Percentiles rank a stretch among this genome's conserved stretches.
Evolutionary conservation across 2,329 filamentous ascomycete genomes (phyloP).

Genomic region (Monosporascus sp.): DNA sequence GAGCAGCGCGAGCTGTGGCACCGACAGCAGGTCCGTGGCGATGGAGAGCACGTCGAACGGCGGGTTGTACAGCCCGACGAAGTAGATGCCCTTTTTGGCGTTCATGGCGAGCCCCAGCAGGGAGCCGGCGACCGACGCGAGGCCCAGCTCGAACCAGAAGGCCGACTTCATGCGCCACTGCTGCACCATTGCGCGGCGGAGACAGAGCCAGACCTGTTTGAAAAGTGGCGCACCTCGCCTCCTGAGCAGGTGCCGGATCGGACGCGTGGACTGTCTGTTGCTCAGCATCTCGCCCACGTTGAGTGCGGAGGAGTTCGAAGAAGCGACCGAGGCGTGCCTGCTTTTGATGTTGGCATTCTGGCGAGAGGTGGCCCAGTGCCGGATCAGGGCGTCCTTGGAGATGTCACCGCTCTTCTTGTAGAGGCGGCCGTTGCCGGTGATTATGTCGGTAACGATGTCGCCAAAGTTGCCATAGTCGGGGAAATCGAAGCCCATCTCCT

Average conservation of each 20-base stretch:
- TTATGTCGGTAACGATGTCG: slow-evolving; percentile 56
- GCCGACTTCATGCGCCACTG: slow-evolving; percentile 47
- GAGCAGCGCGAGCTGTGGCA: slow-evolving; percentile 48
- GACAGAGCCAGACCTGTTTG: slow-evolving; percentile 48
- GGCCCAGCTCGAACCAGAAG: slow-evolving; percentile 49
- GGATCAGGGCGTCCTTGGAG: slow-evolving; percentile 43
- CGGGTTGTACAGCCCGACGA: slow-evolving; percentile 44
- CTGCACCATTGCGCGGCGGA: slow-evolving; percentile 47
- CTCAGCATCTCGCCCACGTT: slow-evolving; percentile 29
- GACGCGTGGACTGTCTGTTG: background rate
- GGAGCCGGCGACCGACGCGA: slow-evolving; percentile 45
- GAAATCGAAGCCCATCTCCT: slow-evolving; percentile 46
- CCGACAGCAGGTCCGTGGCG: slow-evolving; percentile 43
- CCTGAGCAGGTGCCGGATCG: slow-evolving; percentile 38
- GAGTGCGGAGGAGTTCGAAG: slow-evolving; percentile 28
- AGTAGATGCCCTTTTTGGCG: slow-evolving; percentile 44
- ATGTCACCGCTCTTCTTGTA: slow-evolving; percentile 44
- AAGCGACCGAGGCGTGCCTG: slow-evolving; percentile 19
- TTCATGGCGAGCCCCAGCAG: slow-evolving; percentile 50
- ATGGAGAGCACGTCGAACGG: slow-evolving; percentile 47
- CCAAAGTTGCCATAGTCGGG: slow-evolving; percentile 45
- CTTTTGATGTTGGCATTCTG: slow-evolving; percentile 16
- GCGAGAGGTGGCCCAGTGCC: slow-evolving; percentile 37
- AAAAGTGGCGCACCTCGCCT: slow-evolving; percentile 42
- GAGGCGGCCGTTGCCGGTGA: slow-evolving; percentile 48